phyloP scores from a whole-genome alignment of 2,329 filamentous ascomycete genomes.

The Exophiala calicioides region DNA sequence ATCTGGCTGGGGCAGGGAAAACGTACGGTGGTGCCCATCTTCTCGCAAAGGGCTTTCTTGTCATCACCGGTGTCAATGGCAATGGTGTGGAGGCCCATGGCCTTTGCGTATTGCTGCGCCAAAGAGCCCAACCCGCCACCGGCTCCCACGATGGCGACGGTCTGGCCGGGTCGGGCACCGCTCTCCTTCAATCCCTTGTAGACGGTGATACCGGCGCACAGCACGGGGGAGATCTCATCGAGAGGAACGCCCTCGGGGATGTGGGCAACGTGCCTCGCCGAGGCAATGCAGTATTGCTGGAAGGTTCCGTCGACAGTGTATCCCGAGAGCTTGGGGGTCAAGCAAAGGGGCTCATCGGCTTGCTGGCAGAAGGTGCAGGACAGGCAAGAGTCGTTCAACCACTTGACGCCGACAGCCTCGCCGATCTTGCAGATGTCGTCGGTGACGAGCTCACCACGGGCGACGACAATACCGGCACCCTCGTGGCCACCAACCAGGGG shows the following conservation, averaged over 20 bases:
- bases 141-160: conserved; percentile 80
- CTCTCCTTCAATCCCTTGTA: conserved; percentile 93
- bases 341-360: conserved; percentile 80
- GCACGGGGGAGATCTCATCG: conserved; percentile 74
- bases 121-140: conserved; percentile 79
- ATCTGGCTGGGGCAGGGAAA: background rate
- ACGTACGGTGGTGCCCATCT: conserved; percentile 64
- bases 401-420: conserved; percentile 85
- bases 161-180: conserved; percentile 70
- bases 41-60: conserved; percentile 67
- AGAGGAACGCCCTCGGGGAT: conserved; percentile 76
- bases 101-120: conserved; percentile 83
- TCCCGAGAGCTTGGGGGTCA: conserved; percentile 73
- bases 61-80: conserved; percentile 82
- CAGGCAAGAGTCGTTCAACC: conserved; percentile 87
- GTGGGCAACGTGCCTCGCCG: conserved; percentile 79
- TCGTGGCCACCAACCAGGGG: conserved; percentile 75
- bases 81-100: conserved; percentile 80
- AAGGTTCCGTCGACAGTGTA: conserved; percentile 91
- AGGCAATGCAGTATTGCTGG: conserved; percentile 88
- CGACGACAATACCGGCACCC: conserved; percentile 80
- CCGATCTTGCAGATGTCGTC: conserved; percentile 70
- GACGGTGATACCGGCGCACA: conserved; percentile 84
- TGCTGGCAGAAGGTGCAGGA: conserved; percentile 80
- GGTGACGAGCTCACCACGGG: conserved; percentile 71